phyloP scores from a whole-genome alignment of 805 yeast genomes.

The Scheffersomyces stipitis region DNA sequence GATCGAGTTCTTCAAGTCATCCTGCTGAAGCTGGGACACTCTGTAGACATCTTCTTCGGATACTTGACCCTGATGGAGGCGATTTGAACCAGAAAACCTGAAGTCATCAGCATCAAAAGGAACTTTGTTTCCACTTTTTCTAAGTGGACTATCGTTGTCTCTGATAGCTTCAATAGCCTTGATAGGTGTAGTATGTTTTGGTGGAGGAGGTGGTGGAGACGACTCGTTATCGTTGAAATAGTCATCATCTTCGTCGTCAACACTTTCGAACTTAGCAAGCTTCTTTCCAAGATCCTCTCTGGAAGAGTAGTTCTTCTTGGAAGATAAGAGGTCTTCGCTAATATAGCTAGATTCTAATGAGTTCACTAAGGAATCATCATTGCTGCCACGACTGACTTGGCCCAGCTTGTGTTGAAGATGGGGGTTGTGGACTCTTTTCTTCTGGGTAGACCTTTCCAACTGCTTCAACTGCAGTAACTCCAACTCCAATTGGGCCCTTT shows the following conservation, averaged over 20 bases:
- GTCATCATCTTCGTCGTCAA: conserved; percentile 16
- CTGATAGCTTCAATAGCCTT: conserved; percentile 7
- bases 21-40: conserved; percentile 32
- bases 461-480: conserved; percentile 35
- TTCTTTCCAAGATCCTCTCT: conserved; percentile 37
- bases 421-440: conserved; percentile 1
- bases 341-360: conserved; percentile 29
- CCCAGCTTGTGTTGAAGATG: conserved; percentile 1
- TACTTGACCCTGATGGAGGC: conserved; percentile 11
- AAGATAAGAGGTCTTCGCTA: conserved; percentile 36
- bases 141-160: conserved; percentile 5
- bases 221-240: conserved; percentile 12
- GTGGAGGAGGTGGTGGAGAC: conserved; percentile 27
- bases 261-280: conserved; percentile 23
- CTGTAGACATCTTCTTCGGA: conserved; percentile 29
- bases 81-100: conserved; percentile 24
- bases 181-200: conserved; percentile 21
- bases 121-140: conserved; percentile 6
- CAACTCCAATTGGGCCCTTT: conserved; percentile 39
- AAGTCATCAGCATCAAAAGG: conserved; percentile 42
- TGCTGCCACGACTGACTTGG: not conserved
- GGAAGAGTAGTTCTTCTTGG: conserved; percentile 31
- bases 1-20: conserved; percentile 39
- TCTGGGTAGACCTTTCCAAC: conserved; percentile 21
- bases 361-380: conserved; percentile 8